phyloP scores from a whole-genome alignment of 139 green algal species.

The Volvox reticuliferus region DNA sequence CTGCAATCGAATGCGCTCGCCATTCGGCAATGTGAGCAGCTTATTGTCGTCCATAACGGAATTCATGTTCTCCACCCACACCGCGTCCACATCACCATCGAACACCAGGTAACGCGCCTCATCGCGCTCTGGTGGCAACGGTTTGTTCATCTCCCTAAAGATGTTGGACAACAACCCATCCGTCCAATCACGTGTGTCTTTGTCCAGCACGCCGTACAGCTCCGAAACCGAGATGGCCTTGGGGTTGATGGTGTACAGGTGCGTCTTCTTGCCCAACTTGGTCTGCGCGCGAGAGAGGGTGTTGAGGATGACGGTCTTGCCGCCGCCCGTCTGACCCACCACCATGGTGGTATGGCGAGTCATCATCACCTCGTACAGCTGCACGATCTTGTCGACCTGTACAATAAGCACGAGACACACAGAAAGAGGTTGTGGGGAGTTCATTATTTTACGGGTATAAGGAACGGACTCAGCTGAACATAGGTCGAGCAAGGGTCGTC shows the following conservation, averaged over 20 bases:
- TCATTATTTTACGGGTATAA: too few species aligned
- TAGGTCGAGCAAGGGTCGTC: too few species aligned
- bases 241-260: conserved; percentile 84
- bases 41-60: conserved; percentile 93
- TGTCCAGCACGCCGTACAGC: conserved; percentile 88
- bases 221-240: conserved; percentile 81
- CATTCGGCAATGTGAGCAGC: conserved; percentile 89
- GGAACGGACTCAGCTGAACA: too few species aligned
- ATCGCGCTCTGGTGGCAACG: conserved; percentile 72
- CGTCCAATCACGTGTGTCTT: conserved; percentile 89
- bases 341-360: conserved; percentile 92
- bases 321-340: conserved; percentile 87
- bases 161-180: conserved; percentile 87
- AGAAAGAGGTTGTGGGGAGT: too few species aligned
- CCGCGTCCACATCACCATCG: conserved; percentile 88
- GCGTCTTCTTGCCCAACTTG: conserved; percentile 85
- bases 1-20: conserved; percentile 87
- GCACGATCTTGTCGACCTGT: conserved; percentile 87
- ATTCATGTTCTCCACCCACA: conserved; percentile 96
- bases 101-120: conserved; percentile 84
- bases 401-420: too few species aligned
- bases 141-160: conserved; percentile 86
- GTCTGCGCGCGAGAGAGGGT: conserved; percentile 81
- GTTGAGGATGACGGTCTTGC: conserved; percentile 91
- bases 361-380: conserved; percentile 92